Conservation (phyloP, 2,329 filamentous ascomycete species). For the Colletotrichum sp. region DNA sequence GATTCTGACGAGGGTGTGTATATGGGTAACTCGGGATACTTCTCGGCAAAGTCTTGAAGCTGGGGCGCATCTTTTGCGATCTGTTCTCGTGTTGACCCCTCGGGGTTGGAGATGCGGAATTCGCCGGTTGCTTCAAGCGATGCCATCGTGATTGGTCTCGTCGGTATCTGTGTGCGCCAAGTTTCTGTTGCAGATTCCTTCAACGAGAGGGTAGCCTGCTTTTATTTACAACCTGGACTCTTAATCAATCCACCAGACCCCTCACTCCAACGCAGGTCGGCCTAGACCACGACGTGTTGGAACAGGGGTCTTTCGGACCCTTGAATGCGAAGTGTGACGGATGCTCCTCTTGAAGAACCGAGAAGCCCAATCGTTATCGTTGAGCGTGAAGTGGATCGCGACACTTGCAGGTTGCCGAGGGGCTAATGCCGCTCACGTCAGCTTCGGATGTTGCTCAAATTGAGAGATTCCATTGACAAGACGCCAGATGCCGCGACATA, state of each 20-base stretch:
- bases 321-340: background rate
- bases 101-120: background rate
- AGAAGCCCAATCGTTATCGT: background rate
- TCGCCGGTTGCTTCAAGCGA: conserved; percentile 3
- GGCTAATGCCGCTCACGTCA: background rate
- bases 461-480: background rate
- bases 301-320: background rate
- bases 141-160: background rate
- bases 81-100: background rate
- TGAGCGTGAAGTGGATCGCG: background rate
- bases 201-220: background rate
- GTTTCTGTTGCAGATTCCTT: background rate
- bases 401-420: background rate
- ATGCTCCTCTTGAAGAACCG: background rate
- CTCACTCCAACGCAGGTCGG: background rate
- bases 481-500: no score
- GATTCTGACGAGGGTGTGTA: background rate
- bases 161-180: background rate
- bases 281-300: background rate
- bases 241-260: background rate
- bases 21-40: background rate
- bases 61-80: background rate
- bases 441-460: background rate
- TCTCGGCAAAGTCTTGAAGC: background rate
- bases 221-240: background rate